These are phyloP conservation scores for Oenanthe sinensis DNA, from an alignment of 129 eudicot species.

Conservation along the genomic window DNA sequence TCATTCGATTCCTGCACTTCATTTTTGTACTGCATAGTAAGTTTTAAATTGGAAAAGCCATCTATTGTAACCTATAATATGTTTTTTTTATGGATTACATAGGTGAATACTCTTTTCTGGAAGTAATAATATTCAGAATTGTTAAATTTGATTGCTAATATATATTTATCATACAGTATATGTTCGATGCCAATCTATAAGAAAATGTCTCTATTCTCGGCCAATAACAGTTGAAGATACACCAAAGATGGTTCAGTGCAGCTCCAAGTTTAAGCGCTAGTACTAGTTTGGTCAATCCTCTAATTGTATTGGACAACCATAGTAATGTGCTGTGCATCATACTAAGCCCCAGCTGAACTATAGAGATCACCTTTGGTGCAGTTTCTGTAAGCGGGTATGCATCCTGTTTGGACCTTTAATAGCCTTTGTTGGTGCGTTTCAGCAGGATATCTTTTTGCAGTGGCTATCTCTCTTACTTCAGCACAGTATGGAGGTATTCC, in stretches of 20 bases:
- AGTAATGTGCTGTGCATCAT: background rate
- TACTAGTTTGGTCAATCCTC: conserved; percentile 14
- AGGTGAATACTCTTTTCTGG: background rate
- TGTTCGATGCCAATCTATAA: background rate
- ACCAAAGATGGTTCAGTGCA: conserved; percentile 9
- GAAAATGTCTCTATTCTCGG: background rate
- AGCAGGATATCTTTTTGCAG: conserved; percentile 30
- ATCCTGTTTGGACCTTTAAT: conserved; percentile 25
- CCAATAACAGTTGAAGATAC: conserved; percentile 6
- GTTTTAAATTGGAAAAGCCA: background rate
- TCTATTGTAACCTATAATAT: background rate
- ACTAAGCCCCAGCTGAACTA: background rate
- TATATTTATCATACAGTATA: background rate
- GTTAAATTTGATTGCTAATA: background rate
- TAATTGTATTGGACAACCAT: conserved; percentile 3
- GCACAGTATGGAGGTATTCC: conserved; percentile 18
- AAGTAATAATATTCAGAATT: background rate
- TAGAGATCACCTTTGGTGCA: background rate
- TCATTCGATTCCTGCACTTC: background rate
- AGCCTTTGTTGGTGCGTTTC: conserved; percentile 52
- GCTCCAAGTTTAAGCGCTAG: conserved; percentile 13
- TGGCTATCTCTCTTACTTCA: conserved; percentile 29
- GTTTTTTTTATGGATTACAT: background rate
- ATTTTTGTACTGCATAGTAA: background rate
- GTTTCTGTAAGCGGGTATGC: conserved; percentile 36